Evolutionary conservation across 768 basidiomycete genomes (phyloP).

Genomic region (Exidia glandulosa): DNA sequence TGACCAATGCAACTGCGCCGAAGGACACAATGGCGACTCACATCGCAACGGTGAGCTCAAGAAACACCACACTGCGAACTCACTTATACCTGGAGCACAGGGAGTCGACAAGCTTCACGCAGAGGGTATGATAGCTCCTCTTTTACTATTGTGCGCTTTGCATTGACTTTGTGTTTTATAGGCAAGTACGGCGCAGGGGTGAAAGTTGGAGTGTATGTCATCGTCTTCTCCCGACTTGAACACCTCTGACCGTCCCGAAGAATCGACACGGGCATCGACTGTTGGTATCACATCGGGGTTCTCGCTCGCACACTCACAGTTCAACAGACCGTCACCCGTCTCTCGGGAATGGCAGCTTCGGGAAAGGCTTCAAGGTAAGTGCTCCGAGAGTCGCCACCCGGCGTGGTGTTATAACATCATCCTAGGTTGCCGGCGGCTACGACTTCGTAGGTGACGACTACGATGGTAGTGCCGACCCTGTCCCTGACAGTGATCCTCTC

Average conservation of each 20-base stretch:
- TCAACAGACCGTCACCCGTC: constrained; percentile 43
- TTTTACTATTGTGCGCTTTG: constrained; percentile 55
- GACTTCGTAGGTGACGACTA: constrained; percentile 51
- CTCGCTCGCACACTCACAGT: constrained; percentile 8
- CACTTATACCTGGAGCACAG: constrained; percentile 16
- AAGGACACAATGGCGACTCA: constrained; percentile 41
- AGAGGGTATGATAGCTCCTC: constrained; percentile 42
- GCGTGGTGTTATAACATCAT: no score
- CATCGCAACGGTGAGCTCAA: constrained; percentile 40
- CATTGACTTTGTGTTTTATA: constrained; percentile 16
- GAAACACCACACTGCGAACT: constrained; percentile 5
- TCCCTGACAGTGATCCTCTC: background rate
- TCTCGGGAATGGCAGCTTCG: constrained; percentile 44
- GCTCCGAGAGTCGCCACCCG: no score
- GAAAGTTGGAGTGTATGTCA: background rate
- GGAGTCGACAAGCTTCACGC: constrained; percentile 63
- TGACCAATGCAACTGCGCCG: constrained; percentile 31
- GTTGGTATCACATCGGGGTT: background rate
- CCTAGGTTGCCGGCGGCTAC: constrained; percentile 36
- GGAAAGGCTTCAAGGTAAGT: constrained; percentile 40
- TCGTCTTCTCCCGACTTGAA: no score
- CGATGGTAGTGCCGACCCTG: constrained; percentile 20
- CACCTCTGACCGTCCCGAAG: no score
- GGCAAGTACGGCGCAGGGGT: background rate
- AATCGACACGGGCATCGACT: constrained; percentile 27